Conservation (phyloP, 768 basidiomycete genomes). For the Russula sp. region DNA sequence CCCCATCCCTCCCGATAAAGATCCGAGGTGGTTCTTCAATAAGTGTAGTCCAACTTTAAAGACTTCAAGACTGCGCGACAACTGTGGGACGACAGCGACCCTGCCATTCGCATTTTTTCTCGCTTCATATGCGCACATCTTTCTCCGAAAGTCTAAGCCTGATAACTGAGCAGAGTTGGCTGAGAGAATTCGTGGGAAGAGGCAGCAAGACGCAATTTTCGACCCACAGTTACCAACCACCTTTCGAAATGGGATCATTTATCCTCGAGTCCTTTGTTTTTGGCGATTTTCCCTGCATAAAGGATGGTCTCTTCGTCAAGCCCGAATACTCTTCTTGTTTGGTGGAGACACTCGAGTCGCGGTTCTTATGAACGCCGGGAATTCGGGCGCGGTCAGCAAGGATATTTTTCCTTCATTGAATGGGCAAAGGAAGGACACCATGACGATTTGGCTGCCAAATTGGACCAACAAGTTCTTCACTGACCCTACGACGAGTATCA, state of each 20-base stretch:
- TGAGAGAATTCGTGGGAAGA: neutral
- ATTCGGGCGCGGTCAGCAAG: neutral
- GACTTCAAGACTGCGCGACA: too few species aligned
- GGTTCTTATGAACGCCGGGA: conserved; percentile 7
- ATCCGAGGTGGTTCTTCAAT: neutral
- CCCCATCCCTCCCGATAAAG: neutral
- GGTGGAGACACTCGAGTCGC: conserved; percentile 13
- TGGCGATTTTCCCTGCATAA: neutral
- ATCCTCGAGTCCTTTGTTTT: neutral
- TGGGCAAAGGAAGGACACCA: neutral
- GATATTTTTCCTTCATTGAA: neutral
- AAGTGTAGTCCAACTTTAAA: neutral
- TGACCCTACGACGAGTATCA: neutral
- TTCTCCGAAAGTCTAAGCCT: neutral
- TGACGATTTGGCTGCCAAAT: neutral
- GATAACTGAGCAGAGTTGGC: neutral
- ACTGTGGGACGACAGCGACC: neutral
- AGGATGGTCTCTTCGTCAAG: too few species aligned
- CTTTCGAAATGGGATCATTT: neutral
- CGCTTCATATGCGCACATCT: conserved; percentile 2
- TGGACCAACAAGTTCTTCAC: neutral
- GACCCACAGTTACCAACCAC: too few species aligned
- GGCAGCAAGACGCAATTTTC: neutral
- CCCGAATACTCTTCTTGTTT: neutral
- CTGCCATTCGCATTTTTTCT: neutral